Percentiles rank a stretch among this genome's conserved stretches.
These are phyloP conservation scores for Coelastrella sp. DNA, from an alignment of 139 green algal genomes.

Conservation along the genomic window DNA sequence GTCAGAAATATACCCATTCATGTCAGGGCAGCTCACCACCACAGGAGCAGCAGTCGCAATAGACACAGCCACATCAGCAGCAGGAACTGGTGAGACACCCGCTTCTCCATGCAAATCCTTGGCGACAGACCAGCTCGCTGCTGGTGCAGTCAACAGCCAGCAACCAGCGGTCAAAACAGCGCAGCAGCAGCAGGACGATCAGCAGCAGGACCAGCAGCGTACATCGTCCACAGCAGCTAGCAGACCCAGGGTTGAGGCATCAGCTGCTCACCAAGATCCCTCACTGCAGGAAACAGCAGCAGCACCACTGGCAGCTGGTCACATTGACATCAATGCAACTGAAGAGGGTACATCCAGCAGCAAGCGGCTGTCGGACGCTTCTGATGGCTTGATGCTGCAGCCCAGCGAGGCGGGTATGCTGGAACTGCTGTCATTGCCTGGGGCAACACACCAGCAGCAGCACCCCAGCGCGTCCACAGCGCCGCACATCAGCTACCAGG, in stretches of 20 bases:
- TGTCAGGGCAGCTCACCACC: constrained; percentile 2
- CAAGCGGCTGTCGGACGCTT: not conserved
- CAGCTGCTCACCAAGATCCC: not conserved
- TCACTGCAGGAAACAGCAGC: not conserved
- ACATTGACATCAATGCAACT: not conserved
- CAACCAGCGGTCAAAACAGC: not conserved
- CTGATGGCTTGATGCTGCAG: not conserved
- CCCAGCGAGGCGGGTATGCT: constrained; percentile 19
- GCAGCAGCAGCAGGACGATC: not conserved
- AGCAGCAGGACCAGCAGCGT: not conserved
- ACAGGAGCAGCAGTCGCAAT: not conserved
- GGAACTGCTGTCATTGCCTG: constrained; percentile 12
- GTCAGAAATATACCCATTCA: constrained; percentile 8
- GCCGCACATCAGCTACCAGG: not conserved
- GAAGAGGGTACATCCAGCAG: not conserved
- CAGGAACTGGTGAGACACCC: not conserved
- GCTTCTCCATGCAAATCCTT: not conserved
- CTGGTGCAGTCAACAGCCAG: not conserved
- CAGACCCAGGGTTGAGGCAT: not conserved
- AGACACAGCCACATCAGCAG: not conserved
- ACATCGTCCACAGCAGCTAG: not conserved
- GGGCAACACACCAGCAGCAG: not conserved
- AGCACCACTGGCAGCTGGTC: not conserved
- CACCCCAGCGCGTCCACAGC: not conserved
- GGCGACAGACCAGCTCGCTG: not conserved